A percentile compares a stretch with the other conserved stretches of the same genome.
These are phyloP conservation scores for Passiflora organensis DNA, from an alignment of 345 rosid species.

Conservation along the genomic window DNA sequence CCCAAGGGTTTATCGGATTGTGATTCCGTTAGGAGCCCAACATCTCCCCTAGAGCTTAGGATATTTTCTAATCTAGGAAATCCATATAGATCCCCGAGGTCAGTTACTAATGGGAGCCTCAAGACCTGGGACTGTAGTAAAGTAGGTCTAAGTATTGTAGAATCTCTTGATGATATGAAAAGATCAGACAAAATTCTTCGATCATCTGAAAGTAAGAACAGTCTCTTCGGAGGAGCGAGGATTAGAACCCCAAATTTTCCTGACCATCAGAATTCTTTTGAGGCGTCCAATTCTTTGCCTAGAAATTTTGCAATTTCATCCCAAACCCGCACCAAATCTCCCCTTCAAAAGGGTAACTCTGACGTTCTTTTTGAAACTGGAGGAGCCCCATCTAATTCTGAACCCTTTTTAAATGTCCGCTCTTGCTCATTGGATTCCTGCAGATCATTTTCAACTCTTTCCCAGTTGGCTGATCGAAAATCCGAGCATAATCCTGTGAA, in stretches of 20 bases:
- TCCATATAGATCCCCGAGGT: slow-evolving; percentile 42
- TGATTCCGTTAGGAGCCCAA: slow-evolving; percentile 81
- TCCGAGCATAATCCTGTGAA: slow-evolving; percentile 15
- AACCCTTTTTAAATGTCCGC: slow-evolving; percentile 34
- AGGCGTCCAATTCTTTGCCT: slow-evolving; percentile 45
- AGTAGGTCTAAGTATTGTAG: slow-evolving; percentile 81
- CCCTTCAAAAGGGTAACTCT: slow-evolving; percentile 42
- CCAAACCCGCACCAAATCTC: slow-evolving; percentile 30
- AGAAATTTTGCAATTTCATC: slow-evolving; percentile 39
- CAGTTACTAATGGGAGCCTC: slow-evolving; percentile 33
- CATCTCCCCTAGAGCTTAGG: slow-evolving; percentile 77
- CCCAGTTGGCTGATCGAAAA: slow-evolving; percentile 19
- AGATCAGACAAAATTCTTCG: slow-evolving; percentile 23
- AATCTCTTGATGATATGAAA: slow-evolving; percentile 42
- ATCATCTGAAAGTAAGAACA: slow-evolving; percentile 45
- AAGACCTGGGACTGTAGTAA: slow-evolving; percentile 66
- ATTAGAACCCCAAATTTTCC: slow-evolving; percentile 32
- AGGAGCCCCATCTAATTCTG: slow-evolving; percentile 33
- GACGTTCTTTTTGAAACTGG: slow-evolving; percentile 64
- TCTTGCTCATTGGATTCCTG: slow-evolving; percentile 46
- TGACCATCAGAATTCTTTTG: slow-evolving; percentile 24
- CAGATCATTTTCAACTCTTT: slow-evolving; percentile 25
- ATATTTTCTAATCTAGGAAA: slow-evolving; percentile 48
- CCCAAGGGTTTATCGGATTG: slow-evolving; percentile 55
- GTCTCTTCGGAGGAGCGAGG: slow-evolving; percentile 59